phyloP scores from a whole-genome alignment of 192 early-diverging fungal genomes.

The Podila epicladia region DNA sequence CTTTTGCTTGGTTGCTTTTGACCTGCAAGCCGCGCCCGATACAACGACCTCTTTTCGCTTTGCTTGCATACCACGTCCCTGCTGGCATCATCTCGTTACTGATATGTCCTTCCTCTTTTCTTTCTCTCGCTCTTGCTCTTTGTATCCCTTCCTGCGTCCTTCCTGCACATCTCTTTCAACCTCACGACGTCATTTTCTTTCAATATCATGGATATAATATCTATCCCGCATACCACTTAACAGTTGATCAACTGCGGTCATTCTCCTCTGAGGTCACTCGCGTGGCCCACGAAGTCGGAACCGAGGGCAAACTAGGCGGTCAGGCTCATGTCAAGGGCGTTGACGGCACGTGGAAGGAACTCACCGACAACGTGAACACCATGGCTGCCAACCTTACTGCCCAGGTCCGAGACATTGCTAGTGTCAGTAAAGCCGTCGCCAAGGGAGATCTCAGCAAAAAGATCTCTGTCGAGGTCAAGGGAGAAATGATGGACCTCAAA shows the following conservation, averaged over 20 bases:
- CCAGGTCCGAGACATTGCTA: slow-evolving; percentile 71
- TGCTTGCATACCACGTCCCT: not conserved
- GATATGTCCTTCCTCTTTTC: slow-evolving; percentile 49
- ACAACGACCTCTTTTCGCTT: slow-evolving; percentile 4
- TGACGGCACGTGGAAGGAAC: slow-evolving; percentile 74
- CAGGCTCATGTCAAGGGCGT: slow-evolving; percentile 55
- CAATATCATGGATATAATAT: slow-evolving; percentile 51
- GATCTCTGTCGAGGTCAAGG: slow-evolving; percentile 65
- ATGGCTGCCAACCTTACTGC: slow-evolving; percentile 74
- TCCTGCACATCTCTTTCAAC: slow-evolving; percentile 51
- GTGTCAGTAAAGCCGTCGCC: slow-evolving; percentile 71
- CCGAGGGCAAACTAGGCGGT: slow-evolving; percentile 65
- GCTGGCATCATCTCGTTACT: not conserved
- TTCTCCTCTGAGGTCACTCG: slow-evolving; percentile 62
- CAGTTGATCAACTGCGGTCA: slow-evolving; percentile 31
- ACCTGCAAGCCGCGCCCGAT: too few relatives aligned
- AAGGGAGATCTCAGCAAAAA: slow-evolving; percentile 67
- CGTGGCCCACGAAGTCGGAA: slow-evolving; percentile 69
- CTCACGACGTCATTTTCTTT: slow-evolving; percentile 49
- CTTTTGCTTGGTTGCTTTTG: too few relatives aligned
- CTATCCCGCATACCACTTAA: slow-evolving; percentile 17
- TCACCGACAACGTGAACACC: slow-evolving; percentile 75
- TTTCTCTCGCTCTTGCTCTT: slow-evolving; percentile 54
- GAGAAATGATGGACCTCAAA: slow-evolving; percentile 73
- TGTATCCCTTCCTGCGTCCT: slow-evolving; percentile 54